Evolutionary conservation across 116 monocot species (phyloP).

Genomic region (Iris pallida): DNA sequence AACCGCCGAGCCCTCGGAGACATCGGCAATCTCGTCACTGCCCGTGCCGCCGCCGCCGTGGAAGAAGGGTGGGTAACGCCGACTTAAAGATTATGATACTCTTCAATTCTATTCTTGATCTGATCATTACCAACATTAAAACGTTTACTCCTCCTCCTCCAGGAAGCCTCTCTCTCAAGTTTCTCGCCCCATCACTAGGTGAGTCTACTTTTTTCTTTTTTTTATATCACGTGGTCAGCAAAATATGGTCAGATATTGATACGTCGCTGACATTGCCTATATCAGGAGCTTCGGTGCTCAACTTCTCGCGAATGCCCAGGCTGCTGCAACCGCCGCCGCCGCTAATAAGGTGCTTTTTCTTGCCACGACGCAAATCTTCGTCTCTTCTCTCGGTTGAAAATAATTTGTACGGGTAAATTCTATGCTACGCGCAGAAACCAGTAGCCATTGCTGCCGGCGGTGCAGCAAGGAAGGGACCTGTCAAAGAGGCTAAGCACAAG

Average conservation of each 20-base stretch:
- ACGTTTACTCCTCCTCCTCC: neutral
- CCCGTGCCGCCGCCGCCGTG: conserved; percentile 5
- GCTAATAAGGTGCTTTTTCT: conserved; percentile 12
- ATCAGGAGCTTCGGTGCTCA: conserved; percentile 59
- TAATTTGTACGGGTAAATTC: neutral
- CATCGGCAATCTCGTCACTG: conserved; percentile 34
- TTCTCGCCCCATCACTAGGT: conserved; percentile 50
- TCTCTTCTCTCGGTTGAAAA: neutral
- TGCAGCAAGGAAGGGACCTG: conserved; percentile 14
- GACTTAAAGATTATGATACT: neutral
- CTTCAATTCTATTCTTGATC: neutral
- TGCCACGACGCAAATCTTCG: too few species aligned
- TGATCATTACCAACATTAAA: neutral
- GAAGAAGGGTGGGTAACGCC: conserved; percentile 3
- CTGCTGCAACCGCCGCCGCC: conserved; percentile 10
- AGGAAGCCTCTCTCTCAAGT: conserved; percentile 26
- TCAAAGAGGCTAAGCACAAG: conserved; percentile 26
- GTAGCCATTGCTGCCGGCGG: conserved; percentile 14
- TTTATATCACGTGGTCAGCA: too few species aligned
- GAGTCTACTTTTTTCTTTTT: neutral
- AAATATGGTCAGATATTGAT: neutral
- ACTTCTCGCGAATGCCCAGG: conserved; percentile 47
- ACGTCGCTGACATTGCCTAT: too few species aligned
- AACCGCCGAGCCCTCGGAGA: conserved; percentile 37
- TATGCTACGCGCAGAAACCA: conserved; percentile 23